Percentiles rank a stretch among this genome's conserved stretches.
phyloP scores from a whole-genome alignment of 306 rosid species.

The Cyclanthera cordifolia region DNA sequence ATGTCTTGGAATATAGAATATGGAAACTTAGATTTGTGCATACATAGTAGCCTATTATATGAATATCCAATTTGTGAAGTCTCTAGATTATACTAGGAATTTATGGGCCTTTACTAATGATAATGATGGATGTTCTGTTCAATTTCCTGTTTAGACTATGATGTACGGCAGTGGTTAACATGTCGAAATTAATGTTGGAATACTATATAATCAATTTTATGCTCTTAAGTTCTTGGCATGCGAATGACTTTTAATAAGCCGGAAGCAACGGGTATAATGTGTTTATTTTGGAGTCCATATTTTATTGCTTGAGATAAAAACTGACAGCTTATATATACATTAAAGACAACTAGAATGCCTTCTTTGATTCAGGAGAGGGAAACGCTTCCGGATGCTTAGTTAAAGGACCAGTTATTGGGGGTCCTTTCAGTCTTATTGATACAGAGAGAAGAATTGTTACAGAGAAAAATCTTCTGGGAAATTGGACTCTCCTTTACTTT shows the following conservation, averaged over 20 bases:
- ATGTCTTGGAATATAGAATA: neutral
- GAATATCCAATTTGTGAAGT: neutral
- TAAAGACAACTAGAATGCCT: neutral
- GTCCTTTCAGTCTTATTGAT: conserved; percentile 68
- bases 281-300: neutral
- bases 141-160: neutral
- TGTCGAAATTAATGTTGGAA: neutral
- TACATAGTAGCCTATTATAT: neutral
- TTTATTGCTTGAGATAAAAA: neutral
- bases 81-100: neutral
- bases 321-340: too few species aligned
- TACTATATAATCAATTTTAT: conserved; percentile 2
- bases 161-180: neutral
- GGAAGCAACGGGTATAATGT: neutral
- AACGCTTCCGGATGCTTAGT: conserved; percentile 15
- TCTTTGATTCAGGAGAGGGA: conserved; percentile 46
- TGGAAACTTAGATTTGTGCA: neutral
- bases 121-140: neutral
- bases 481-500: conserved; percentile 80
- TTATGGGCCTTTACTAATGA: neutral
- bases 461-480: conserved; percentile 48
- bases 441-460: conserved; percentile 49
- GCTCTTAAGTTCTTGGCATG: neutral
- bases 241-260: neutral
- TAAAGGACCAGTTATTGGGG: conserved; percentile 67